These are phyloP conservation scores for Gentiana macrophylla DNA, from an alignment of 257 asterid species.

Conservation along the genomic window DNA sequence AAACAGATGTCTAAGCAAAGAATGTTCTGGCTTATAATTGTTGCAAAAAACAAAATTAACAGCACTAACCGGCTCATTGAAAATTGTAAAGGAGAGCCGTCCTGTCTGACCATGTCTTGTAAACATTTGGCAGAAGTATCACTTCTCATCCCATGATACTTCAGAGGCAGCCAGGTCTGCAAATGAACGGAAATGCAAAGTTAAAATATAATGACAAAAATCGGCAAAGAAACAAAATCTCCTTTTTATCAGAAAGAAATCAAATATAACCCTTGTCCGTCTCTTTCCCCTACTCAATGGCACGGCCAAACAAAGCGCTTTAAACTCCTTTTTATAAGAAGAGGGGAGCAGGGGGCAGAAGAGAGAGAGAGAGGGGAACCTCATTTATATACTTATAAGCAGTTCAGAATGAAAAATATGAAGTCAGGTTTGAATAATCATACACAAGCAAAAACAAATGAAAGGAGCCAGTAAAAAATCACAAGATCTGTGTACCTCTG, in stretches of 20 bases:
- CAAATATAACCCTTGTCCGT: too few species aligned
- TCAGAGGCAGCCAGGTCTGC: conserved; percentile 75
- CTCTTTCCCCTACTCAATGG: too few species aligned
- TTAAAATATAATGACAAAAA: too few species aligned
- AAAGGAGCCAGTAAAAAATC: conserved; percentile 1
- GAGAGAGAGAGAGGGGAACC: too few species aligned
- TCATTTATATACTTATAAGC: too few species aligned
- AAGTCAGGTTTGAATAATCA: background rate
- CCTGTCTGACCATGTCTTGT: conserved; percentile 36
- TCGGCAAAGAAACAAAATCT: too few species aligned
- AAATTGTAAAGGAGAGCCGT: conserved; percentile 39
- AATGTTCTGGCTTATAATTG: background rate
- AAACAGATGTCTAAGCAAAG: background rate
- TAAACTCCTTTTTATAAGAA: too few species aligned
- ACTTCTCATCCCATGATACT: conserved; percentile 50
- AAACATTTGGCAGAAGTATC: conserved; percentile 40
- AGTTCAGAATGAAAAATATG: background rate
- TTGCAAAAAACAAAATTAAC: background rate
- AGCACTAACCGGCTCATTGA: conserved; percentile 48
- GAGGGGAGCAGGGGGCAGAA: too few species aligned
- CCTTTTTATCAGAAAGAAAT: too few species aligned
- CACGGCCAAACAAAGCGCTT: too few species aligned
- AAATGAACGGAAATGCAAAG: conserved; percentile 8
- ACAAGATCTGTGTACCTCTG: conserved; percentile 33
- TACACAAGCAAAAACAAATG: background rate